Base-by-base conservation (phyloP, 2,329 filamentous ascomycete genomes). In the Whalleya microplaca region DNA sequence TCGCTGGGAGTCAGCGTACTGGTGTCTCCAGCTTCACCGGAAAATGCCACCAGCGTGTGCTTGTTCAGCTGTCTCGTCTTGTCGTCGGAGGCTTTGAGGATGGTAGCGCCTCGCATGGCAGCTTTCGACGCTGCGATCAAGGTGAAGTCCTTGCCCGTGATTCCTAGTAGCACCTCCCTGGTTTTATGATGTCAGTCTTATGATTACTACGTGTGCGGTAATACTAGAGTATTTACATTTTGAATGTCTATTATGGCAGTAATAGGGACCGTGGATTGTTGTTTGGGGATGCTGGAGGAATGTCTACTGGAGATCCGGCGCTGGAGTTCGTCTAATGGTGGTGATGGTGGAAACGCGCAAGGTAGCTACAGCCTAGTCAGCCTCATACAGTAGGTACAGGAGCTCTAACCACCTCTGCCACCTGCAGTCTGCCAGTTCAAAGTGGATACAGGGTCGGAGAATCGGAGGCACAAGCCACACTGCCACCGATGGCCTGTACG, bases 71-170 rank as follows among this genome's bases (percentile, higher is more conserved):
- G 79, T 74, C 92, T 86, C 64, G 95, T 99, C 86, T 99, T 99
- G 84, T 99, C 94, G 77, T 99, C 96, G 66, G 87, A 85, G 56
- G 91, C 86, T 79, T 99, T 99, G 73, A 99, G 88, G 76, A 99
- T 90, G 58, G 94, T 97, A 63, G 92, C 91, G 71, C 95, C 95
- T 80, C 95, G 88, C 93, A 98, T 98, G 70, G 93, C 91, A 73
- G 95, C 95, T 83, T 99, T 98, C 63, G 93, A 98, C 70, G 95
- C 91, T 71, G 92, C 95, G 75, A 99, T 88, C 84, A 99, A 87
- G 80, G 93, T 96, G 77, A 97, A 99, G 85, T 99, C 96, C 83
- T 96, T 96, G 81, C 95, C 96, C 58, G 94, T 97, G 76, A 99
- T 96, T 72, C 95, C 95, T 69, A 99, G 85, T 74, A 99, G 85